These are phyloP conservation scores for Cardiospermum halicacabum DNA, from an alignment of 345 rosid species.

Conservation along the genomic window DNA sequence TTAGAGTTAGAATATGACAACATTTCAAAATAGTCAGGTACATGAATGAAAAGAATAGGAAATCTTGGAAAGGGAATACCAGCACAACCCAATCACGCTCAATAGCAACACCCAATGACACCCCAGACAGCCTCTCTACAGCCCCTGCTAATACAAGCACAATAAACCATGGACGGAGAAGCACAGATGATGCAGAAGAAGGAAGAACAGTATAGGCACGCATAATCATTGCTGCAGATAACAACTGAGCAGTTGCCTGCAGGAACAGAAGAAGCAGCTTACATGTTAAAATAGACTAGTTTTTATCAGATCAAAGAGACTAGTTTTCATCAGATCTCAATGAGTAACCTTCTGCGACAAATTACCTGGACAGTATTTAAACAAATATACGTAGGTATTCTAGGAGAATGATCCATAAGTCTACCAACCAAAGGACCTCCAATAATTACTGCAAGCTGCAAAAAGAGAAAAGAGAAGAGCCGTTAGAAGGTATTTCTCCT, in stretches of 20 bases:
- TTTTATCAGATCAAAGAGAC: not conserved
- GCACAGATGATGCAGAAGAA: slow-evolving; percentile 51
- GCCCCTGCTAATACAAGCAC: slow-evolving; percentile 72
- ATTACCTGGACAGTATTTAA: slow-evolving; percentile 71
- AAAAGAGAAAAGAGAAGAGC: slow-evolving; percentile 4
- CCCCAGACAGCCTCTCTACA: slow-evolving; percentile 74
- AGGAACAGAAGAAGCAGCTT: slow-evolving; percentile 21
- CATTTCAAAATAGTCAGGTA: slow-evolving; percentile 13
- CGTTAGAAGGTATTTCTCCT: slow-evolving; percentile 9
- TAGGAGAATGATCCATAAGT: slow-evolving; percentile 84
- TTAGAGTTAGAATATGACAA: slow-evolving; percentile 9
- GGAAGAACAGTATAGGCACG: slow-evolving; percentile 55
- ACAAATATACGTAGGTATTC: slow-evolving; percentile 70
- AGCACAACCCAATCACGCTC: slow-evolving; percentile 97
- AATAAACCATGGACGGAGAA: slow-evolving; percentile 79
- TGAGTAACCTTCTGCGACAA: not conserved
- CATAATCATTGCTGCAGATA: slow-evolving; percentile 84
- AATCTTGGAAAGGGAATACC: slow-evolving; percentile 40
- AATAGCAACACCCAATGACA: slow-evolving; percentile 81
- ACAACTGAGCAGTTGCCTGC: slow-evolving; percentile 82
- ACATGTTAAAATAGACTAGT: not conserved
- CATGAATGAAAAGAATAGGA: not conserved
- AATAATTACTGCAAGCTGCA: slow-evolving; percentile 59
- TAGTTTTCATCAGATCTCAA: slow-evolving; percentile 3
- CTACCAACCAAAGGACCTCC: slow-evolving; percentile 93